These are phyloP conservation scores for Fusarium beomiforme DNA, from an alignment of 2,329 filamentous ascomycete species.

Conservation along the genomic window DNA sequence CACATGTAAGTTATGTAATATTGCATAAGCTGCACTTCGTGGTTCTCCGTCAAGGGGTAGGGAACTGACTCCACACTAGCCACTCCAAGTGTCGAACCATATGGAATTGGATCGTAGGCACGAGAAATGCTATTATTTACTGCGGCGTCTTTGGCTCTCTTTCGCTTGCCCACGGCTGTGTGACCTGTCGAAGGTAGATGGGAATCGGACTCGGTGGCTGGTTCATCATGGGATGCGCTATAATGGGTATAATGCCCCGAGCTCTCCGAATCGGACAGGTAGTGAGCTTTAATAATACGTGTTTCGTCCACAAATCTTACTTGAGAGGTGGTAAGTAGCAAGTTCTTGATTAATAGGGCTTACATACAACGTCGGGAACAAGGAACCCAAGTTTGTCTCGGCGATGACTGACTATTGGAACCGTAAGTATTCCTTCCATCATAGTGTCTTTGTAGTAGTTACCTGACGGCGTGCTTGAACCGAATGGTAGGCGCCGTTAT, in stretches of 20 bases:
- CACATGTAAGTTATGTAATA: constrained; percentile 45
- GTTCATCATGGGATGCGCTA: background rate
- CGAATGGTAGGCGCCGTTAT: background rate
- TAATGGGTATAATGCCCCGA: background rate
- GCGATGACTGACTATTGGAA: too few species aligned
- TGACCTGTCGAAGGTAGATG: too few species aligned
- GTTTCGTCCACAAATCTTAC: constrained; percentile 33
- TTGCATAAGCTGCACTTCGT: constrained; percentile 41
- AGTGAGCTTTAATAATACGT: constrained; percentile 21
- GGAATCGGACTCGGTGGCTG: background rate
- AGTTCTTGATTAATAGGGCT: background rate
- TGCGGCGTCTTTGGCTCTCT: background rate
- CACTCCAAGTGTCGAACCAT: constrained; percentile 9
- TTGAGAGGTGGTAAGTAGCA: background rate
- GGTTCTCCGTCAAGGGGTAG: constrained; percentile 35
- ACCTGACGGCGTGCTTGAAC: constrained; percentile 11
- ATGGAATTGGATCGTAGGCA: background rate
- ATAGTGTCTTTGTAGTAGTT: too few species aligned
- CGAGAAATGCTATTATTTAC: background rate
- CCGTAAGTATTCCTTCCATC: too few species aligned
- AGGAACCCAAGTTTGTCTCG: constrained; percentile 23
- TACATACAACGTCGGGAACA: constrained; percentile 20
- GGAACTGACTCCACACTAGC: constrained; percentile 9
- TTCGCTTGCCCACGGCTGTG: too few species aligned
- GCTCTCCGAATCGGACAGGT: background rate